These are phyloP conservation scores for Malus hybrid DNA, from an alignment of 331 rosid species.

Conservation along the genomic window DNA sequence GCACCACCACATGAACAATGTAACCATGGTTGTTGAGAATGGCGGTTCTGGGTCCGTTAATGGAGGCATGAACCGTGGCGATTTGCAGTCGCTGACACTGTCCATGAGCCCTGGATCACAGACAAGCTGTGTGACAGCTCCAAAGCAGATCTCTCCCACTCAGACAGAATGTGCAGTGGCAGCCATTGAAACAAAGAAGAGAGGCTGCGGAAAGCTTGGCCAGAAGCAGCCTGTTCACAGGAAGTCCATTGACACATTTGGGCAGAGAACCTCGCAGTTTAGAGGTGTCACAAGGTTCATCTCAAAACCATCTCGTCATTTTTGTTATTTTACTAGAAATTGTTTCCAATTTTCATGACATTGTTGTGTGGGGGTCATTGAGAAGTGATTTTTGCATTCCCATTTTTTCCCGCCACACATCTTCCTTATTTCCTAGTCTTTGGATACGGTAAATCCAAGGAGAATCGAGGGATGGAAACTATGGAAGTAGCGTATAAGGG, in stretches of 20 bases:
- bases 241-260: conserved; percentile 92
- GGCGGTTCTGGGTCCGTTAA: conserved; percentile 28
- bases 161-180: conserved; percentile 23
- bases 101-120: conserved; percentile 96
- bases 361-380: not conserved
- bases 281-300: conserved; percentile 87
- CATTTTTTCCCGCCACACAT: not conserved
- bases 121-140: conserved; percentile 72
- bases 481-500: not conserved
- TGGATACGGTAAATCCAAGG: not conserved
- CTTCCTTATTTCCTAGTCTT: too few relatives aligned
- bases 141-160: conserved; percentile 57
- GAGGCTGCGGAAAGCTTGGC: conserved; percentile 54
- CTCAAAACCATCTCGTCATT: not conserved
- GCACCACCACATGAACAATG: conserved; percentile 33
- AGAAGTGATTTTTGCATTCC: not conserved
- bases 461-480: not conserved
- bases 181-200: conserved; percentile 57
- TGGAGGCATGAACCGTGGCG: conserved; percentile 45
- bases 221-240: conserved; percentile 90
- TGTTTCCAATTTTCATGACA: not conserved
- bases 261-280: conserved; percentile 93
- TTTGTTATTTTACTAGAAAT: not conserved
- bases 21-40: conserved; percentile 20
- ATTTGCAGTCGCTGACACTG: conserved; percentile 65